Percentiles rank a stretch among this genome's conserved stretches.
Conservation (phyloP, 257 asterid species). For the Fraxinus cuspidata region DNA sequence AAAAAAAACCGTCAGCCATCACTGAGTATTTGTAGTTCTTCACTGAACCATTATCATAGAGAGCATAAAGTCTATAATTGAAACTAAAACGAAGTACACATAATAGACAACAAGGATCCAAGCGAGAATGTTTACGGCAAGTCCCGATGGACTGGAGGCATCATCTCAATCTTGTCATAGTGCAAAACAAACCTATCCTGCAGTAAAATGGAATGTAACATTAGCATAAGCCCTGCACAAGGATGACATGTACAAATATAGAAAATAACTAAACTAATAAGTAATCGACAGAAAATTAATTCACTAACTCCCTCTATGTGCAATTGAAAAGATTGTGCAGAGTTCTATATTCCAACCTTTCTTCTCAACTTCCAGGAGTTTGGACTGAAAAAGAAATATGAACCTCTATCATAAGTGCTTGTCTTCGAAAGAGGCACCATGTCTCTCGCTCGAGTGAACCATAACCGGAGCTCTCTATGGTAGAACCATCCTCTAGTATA, state of each 20-base stretch:
- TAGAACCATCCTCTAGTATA: conserved; percentile 81
- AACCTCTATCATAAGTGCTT: conserved; percentile 65
- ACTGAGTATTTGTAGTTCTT: too few species aligned
- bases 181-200: conserved; percentile 73
- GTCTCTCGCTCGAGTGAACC: conserved; percentile 29
- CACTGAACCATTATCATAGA: too few species aligned
- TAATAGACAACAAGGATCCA: too few species aligned
- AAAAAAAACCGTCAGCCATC: too few species aligned
- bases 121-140: not conserved
- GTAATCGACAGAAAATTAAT: not conserved
- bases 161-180: conserved; percentile 67
- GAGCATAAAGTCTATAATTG: too few species aligned
- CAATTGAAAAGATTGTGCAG: not conserved
- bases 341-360: conserved; percentile 46
- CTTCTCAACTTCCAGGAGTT: conserved; percentile 63
- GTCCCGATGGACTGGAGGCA: conserved; percentile 55
- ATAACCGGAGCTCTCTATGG: conserved; percentile 50
- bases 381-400: conserved; percentile 70
- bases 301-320: too few species aligned
- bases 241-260: not conserved
- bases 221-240: too few species aligned
- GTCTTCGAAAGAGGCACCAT: conserved; percentile 71
- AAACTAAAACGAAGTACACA: too few species aligned
- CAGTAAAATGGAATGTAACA: not conserved
- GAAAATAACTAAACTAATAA: too few species aligned